Percentiles rank a stretch among this genome's conserved stretches.
These are phyloP conservation scores for Suhomyces faveliae DNA, from an alignment of 805 yeast species.

Conservation along the genomic window DNA sequence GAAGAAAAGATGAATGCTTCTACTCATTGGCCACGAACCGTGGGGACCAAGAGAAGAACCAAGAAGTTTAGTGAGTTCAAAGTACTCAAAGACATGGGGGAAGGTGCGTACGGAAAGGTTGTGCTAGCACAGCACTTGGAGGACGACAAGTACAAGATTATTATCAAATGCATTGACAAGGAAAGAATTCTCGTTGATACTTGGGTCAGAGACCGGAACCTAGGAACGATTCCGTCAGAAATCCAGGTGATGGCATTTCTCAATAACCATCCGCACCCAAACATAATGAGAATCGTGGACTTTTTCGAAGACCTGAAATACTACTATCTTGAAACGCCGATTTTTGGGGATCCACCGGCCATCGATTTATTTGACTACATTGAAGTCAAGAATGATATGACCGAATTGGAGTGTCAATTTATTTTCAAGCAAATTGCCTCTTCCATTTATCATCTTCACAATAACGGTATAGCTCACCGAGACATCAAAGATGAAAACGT, in stretches of 20 bases:
- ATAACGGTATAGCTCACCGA: slow-evolving; percentile 85
- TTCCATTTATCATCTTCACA: slow-evolving; percentile 79
- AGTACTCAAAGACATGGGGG: slow-evolving; percentile 79
- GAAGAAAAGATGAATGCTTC: slow-evolving; percentile 36
- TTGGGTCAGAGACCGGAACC: slow-evolving; percentile 88
- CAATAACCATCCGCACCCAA: slow-evolving; percentile 77
- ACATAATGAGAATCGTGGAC: slow-evolving; percentile 80
- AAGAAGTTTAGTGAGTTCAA: slow-evolving; percentile 71
- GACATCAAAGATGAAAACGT: slow-evolving; percentile 95
- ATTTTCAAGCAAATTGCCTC: slow-evolving; percentile 78
- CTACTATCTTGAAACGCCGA: slow-evolving; percentile 88
- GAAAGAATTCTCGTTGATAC: slow-evolving; percentile 93
- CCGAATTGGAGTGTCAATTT: slow-evolving; percentile 72
- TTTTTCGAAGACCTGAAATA: slow-evolving; percentile 89
- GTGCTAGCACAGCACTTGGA: slow-evolving; percentile 68
- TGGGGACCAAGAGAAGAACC: slow-evolving; percentile 67
- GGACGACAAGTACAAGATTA: slow-evolving; percentile 63
- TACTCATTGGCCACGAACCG: slow-evolving; percentile 46
- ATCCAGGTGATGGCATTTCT: slow-evolving; percentile 89
- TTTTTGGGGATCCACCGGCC: slow-evolving; percentile 87
- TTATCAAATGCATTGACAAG: slow-evolving; percentile 86
- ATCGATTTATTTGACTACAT: slow-evolving; percentile 91
- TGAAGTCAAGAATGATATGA: slow-evolving; percentile 79
- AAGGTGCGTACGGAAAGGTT: slow-evolving; percentile 96
- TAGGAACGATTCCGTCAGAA: slow-evolving; percentile 96